A percentile compares a stretch with the other conserved stretches of the same genome.
These are phyloP conservation scores for Pseudognaphalium luteoalbum DNA, from an alignment of 129 eudicot species.

Conservation along the genomic window DNA sequence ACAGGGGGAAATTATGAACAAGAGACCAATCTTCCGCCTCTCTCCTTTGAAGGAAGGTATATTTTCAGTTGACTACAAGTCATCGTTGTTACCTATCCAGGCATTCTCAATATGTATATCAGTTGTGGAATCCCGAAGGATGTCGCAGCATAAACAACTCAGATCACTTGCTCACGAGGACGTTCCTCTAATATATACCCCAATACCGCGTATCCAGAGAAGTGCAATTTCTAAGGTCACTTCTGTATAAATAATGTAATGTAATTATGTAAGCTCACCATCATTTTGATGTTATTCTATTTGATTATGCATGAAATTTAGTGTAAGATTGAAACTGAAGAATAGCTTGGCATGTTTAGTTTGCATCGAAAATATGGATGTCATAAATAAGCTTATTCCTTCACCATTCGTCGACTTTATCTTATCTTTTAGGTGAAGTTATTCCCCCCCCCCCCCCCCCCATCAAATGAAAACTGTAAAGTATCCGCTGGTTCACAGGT, in stretches of 20 bases:
- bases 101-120: conserved; percentile 74
- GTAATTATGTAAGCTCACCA: conserved; percentile 4
- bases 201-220: conserved; percentile 33
- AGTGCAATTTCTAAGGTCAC: not conserved
- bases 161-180: conserved; percentile 23
- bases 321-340: conserved; percentile 18
- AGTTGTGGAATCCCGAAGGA: conserved; percentile 44
- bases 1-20: conserved; percentile 50
- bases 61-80: conserved; percentile 59
- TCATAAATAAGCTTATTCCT: too few species aligned
- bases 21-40: conserved; percentile 48
- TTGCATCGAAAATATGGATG: too few species aligned
- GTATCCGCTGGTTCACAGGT: too few species aligned
- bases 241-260: conserved; percentile 1
- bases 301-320: conserved; percentile 20
- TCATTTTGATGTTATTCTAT: conserved; percentile 1
- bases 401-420: too few species aligned
- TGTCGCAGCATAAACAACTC: conserved; percentile 35
- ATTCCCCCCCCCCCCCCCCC: too few species aligned
- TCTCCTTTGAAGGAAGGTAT: conserved; percentile 61
- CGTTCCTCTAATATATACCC: conserved; percentile 37
- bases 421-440: too few species aligned
- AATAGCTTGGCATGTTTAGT: too few species aligned
- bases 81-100: conserved; percentile 59
- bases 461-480: too few species aligned